Evolutionary conservation across 208 protist species (phyloP).

Genomic region (Trypanosomatidae sp.): DNA sequence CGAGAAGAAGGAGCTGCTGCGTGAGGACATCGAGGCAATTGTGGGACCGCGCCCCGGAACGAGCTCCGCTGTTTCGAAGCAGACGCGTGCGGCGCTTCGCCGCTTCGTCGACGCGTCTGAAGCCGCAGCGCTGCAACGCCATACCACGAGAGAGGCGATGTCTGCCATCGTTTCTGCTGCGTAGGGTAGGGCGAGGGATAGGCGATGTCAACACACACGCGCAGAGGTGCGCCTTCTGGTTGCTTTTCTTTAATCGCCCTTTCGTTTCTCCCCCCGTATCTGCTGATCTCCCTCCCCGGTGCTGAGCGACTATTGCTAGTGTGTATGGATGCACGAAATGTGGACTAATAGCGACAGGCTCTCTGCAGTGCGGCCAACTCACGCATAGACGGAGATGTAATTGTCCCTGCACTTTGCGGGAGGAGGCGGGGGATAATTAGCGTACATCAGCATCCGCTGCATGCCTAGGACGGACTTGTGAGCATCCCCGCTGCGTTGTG

Average conservation of each 20-base stretch:
- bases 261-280: neutral
- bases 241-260: neutral
- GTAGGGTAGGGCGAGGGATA: neutral
- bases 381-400: neutral
- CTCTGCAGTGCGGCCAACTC: neutral
- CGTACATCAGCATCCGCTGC: neutral
- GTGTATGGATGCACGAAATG: neutral
- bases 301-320: neutral
- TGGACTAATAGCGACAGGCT: neutral
- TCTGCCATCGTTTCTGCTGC: constrained; percentile 5
- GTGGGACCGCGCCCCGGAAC: constrained; percentile 40
- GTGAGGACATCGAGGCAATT: constrained; percentile 66
- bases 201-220: neutral
- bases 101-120: constrained; percentile 57
- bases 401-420: neutral
- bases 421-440: neutral
- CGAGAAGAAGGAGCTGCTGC: constrained; percentile 71
- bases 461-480: neutral
- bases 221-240: neutral
- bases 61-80: constrained; percentile 19
- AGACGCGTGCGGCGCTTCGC: constrained; percentile 49
- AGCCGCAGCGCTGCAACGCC: constrained; percentile 32
- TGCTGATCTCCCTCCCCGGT: neutral
- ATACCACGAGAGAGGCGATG: constrained; percentile 25
- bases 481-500: neutral